These are phyloP conservation scores for Nemania diffusa DNA, from an alignment of 2,329 filamentous ascomycete genomes.

Conservation along the genomic window DNA sequence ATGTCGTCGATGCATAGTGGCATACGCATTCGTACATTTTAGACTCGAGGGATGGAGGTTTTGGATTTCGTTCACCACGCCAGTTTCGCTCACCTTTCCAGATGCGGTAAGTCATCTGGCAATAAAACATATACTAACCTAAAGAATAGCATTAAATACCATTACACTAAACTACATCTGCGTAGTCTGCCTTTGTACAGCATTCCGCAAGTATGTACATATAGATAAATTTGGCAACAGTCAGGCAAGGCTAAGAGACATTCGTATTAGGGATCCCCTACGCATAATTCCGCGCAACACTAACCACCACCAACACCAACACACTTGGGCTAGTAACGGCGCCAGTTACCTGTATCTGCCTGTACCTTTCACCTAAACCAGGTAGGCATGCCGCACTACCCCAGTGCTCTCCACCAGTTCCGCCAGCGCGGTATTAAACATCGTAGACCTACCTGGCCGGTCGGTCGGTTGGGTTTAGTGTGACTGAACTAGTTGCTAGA, in stretches of 20 bases:
- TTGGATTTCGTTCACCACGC: not conserved
- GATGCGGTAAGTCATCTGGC: not conserved
- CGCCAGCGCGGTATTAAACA: constrained; percentile 23
- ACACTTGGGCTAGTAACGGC: not conserved
- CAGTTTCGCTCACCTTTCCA: not conserved
- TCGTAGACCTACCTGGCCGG: not conserved
- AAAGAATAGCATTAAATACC: not conserved
- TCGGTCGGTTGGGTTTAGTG: not conserved
- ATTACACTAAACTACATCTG: too few relatives aligned
- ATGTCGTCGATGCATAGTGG: too few relatives aligned
- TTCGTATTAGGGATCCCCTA: not conserved
- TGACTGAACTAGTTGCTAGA: not conserved
- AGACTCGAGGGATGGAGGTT: not conserved
- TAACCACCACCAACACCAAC: too few relatives aligned
- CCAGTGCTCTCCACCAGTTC: constrained; percentile 26
- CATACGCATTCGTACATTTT: not conserved
- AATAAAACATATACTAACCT: not conserved
- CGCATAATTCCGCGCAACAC: not conserved
- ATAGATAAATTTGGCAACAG: constrained; percentile 1
- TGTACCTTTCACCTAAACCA: not conserved
- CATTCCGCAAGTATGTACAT: not conserved
- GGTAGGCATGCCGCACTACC: not conserved
- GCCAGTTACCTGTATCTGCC: not conserved
- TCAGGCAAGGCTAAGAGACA: not conserved
- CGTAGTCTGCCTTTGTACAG: too few relatives aligned